phyloP scores from a whole-genome alignment of 352 stramenopile species.

The Pythium apleroticum region DNA sequence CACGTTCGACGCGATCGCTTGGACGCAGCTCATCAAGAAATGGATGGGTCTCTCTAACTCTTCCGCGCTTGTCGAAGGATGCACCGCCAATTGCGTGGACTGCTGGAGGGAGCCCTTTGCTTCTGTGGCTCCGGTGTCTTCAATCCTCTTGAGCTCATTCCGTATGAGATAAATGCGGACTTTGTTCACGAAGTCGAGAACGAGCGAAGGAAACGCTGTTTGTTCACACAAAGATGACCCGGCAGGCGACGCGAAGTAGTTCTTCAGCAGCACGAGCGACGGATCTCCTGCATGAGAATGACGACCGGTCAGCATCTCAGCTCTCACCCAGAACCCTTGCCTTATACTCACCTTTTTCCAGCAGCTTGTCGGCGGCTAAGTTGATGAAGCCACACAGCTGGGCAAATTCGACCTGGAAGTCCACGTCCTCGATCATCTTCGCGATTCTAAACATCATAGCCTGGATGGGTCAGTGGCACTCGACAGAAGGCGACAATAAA shows the following conservation, averaged over 20 bases:
- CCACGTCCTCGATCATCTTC: slow-evolving; percentile 40
- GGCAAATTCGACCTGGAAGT: slow-evolving; percentile 37
- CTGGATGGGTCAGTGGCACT: not conserved
- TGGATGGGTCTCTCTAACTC: slow-evolving; percentile 41
- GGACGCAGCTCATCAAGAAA: slow-evolving; percentile 64
- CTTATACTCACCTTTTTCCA: slow-evolving; percentile 46
- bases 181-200: slow-evolving; percentile 65
- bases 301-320: not conserved
- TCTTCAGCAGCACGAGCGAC: slow-evolving; percentile 37
- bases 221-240: slow-evolving; percentile 62
- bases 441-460: slow-evolving; percentile 37
- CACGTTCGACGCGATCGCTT: slow-evolving; percentile 50
- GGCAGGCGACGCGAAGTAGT: slow-evolving; percentile 48
- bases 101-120: not conserved
- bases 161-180: slow-evolving; percentile 47
- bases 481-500: not conserved
- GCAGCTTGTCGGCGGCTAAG: slow-evolving; percentile 40
- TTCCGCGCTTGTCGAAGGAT: slow-evolving; percentile 7
- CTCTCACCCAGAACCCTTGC: too few species aligned
- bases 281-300: slow-evolving; percentile 31
- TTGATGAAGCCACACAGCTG: slow-evolving; percentile 48
- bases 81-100: not conserved
- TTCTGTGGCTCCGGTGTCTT: not conserved
- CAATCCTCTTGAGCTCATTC: slow-evolving; percentile 41
- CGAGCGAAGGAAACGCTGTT: slow-evolving; percentile 63